Conservation (phyloP, 2,329 filamentous ascomycete genomes). For the Ophiocordyceps camponoti-saundersi region DNA sequence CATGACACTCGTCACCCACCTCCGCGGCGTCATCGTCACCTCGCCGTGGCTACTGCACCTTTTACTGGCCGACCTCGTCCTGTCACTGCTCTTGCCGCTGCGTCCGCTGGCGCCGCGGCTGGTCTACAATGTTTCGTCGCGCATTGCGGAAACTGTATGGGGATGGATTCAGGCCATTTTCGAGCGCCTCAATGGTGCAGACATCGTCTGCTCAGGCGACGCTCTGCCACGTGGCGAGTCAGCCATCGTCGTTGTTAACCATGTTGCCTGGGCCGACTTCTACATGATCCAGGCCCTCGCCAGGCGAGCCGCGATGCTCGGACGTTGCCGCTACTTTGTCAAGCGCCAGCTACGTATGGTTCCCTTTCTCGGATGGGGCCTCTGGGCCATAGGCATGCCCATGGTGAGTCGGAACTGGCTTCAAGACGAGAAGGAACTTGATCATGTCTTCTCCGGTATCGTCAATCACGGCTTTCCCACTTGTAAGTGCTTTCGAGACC, state of each 20-base stretch:
- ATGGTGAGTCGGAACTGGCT: conserved; percentile 44
- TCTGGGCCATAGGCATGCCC: conserved; percentile 49
- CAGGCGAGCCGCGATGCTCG: conserved; percentile 35
- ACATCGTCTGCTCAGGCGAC: conserved; percentile 35
- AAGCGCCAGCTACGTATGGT: conserved; percentile 41
- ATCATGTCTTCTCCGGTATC: conserved; percentile 38
- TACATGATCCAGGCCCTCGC: conserved; percentile 46
- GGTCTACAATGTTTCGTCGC: conserved; percentile 36
- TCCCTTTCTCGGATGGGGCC: conserved; percentile 44
- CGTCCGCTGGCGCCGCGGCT: conserved; percentile 27
- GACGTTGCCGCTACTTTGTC: conserved; percentile 44
- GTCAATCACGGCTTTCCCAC: conserved; percentile 34
- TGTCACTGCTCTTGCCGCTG: conserved; percentile 30
- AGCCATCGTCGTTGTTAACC: conserved; percentile 42
- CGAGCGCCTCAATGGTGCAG: conserved; percentile 31
- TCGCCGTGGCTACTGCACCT: conserved; percentile 37
- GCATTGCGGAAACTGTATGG: conserved; percentile 37
- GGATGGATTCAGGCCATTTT: conserved; percentile 40
- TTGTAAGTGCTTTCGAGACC: conserved; percentile 25
- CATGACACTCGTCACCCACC: conserved; percentile 11
- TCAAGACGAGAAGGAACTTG: conserved; percentile 36
- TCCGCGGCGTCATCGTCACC: conserved; percentile 25
- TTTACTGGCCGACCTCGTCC: conserved; percentile 29
- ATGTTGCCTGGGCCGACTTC: conserved; percentile 45
- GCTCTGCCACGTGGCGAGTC: conserved; percentile 34